A percentile compares a stretch with the other conserved stretches of the same genome.
phyloP scores from a whole-genome alignment of 805 yeast genomes.

The Metahyphopichia silvanorum region DNA sequence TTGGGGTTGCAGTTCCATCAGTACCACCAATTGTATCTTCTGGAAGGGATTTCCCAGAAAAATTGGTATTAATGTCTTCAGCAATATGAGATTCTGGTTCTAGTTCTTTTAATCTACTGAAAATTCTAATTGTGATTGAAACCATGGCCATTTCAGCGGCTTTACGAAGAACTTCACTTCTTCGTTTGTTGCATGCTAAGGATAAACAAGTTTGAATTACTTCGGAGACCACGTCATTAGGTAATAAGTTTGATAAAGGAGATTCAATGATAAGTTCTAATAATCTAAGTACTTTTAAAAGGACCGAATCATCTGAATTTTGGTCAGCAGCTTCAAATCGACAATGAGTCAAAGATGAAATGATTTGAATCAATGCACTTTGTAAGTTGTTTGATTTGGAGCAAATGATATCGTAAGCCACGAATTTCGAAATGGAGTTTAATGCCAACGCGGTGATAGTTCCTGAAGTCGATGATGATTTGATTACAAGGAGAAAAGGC shows the following conservation, averaged over 20 bases:
- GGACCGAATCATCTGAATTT: slow-evolving; percentile 85
- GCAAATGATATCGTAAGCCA: slow-evolving; percentile 66
- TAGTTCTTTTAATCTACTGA: slow-evolving; percentile 54
- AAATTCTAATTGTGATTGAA: slow-evolving; percentile 65
- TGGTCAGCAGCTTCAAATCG: slow-evolving; percentile 95
- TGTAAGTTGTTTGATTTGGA: slow-evolving; percentile 50
- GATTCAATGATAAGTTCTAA: slow-evolving; percentile 65
- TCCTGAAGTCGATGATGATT: slow-evolving; percentile 84
- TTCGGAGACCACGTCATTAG: slow-evolving; percentile 82
- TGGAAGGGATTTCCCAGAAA: slow-evolving; percentile 47
- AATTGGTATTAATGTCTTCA: slow-evolving; percentile 47
- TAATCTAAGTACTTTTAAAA: slow-evolving; percentile 75
- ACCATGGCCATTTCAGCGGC: slow-evolving; percentile 84
- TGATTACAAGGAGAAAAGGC: slow-evolving; percentile 82
- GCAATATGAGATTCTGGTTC: slow-evolving; percentile 39
- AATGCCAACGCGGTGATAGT: slow-evolving; percentile 80
- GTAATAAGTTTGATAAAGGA: slow-evolving; percentile 59
- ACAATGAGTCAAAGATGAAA: slow-evolving; percentile 83
- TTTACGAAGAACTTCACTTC: slow-evolving; percentile 84
- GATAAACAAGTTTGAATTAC: slow-evolving; percentile 89
- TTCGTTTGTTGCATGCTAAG: slow-evolving; percentile 85
- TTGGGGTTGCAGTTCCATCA: slow-evolving; percentile 19
- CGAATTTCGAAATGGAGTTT: slow-evolving; percentile 67
- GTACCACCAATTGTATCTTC: slow-evolving; percentile 59
- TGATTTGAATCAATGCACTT: slow-evolving; percentile 59